Base-by-base conservation (phyloP, 179 eudicot species). In the Nepenthes alata region DNA sequence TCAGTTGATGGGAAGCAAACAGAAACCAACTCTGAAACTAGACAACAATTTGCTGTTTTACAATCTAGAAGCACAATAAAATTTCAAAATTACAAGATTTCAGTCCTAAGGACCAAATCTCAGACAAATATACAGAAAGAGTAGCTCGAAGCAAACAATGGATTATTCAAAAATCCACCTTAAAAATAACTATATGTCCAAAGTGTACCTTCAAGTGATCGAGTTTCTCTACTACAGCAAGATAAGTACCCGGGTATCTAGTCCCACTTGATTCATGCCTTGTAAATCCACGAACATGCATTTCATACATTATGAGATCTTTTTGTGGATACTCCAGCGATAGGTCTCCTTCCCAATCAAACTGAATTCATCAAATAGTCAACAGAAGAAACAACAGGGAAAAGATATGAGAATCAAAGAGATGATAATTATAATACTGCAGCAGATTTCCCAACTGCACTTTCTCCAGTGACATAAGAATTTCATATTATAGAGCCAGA, bases 311-410 rank as follows among this genome's bases (percentile, higher is more conserved):
- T 45, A 93, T 70, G 63, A 85, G 88, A 76, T 89, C 87, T 60
- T 80, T 80, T 73, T 89, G 96, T 37, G 85, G 84, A 67, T 61
- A 70, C 68, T 79, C 73, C 70, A 89, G 75, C 35, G 95, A 96
- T 70, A 89, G 65, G 78, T 93, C 98, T 56, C 98, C 96, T 82
- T 89, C 90, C 98, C 98, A 93, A 67, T 93, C 96, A 79, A 89
- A 89, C 96, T 93, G 75, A 64, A 71, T 57, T 11, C 54, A 69
- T 11, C 39, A 66, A 67, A 75, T 58, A 38, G 34, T 13, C 47
- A 37, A 13, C 25, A 41, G 36, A 5, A 58, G 48, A 58, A 38
- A 50, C 53, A 50, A 11, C 53, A 11, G 53, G 15, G n/a, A 50
- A 50, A 50, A 3, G 11, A 41, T 41, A 41, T 4, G 45, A 50